Evolutionary conservation across 1,139 yeast genomes (phyloP).

Genomic region (Suhomyces anneliseae): DNA sequence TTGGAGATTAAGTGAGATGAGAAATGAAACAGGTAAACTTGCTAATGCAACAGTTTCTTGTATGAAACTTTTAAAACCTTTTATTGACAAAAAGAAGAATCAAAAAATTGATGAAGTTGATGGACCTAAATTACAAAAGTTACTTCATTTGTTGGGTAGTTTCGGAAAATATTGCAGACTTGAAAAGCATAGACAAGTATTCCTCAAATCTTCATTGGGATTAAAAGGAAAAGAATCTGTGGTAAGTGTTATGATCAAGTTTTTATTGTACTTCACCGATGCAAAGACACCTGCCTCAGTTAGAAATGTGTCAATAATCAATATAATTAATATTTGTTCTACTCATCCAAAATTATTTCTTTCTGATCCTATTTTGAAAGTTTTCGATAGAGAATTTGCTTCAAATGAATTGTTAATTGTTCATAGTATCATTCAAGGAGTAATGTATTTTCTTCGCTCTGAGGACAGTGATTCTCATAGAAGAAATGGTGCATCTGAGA

Average conservation of each 20-base stretch:
- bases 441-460: conserved; percentile 52
- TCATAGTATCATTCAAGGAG: conserved; percentile 52
- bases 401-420: conserved; percentile 32
- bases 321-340: conserved; percentile 57
- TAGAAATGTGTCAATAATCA: conserved; percentile 54
- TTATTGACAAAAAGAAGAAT: conserved; percentile 25
- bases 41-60: conserved; percentile 65
- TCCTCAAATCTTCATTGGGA: conserved; percentile 41
- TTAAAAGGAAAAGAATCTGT: conserved; percentile 54
- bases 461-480: conserved; percentile 51
- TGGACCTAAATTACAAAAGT: conserved; percentile 53
- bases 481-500: conserved; percentile 34
- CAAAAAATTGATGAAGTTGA: conserved; percentile 11
- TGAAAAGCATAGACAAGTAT: conserved; percentile 43
- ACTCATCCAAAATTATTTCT: conserved; percentile 63
- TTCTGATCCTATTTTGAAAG: conserved; percentile 49
- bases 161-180: conserved; percentile 69
- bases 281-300: conserved; percentile 23
- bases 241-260: conserved; percentile 54
- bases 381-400: conserved; percentile 54
- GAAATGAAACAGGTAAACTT: conserved; percentile 47
- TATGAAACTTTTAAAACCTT: conserved; percentile 48
- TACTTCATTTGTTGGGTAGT: conserved; percentile 63
- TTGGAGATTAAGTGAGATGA: conserved; percentile 53
- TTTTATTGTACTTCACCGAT: conserved; percentile 53